Evolutionary conservation across 345 rosid species (phyloP), one percentile per base, ranked within the genome.

Genomic region (Euphorbia peplus): DNA sequence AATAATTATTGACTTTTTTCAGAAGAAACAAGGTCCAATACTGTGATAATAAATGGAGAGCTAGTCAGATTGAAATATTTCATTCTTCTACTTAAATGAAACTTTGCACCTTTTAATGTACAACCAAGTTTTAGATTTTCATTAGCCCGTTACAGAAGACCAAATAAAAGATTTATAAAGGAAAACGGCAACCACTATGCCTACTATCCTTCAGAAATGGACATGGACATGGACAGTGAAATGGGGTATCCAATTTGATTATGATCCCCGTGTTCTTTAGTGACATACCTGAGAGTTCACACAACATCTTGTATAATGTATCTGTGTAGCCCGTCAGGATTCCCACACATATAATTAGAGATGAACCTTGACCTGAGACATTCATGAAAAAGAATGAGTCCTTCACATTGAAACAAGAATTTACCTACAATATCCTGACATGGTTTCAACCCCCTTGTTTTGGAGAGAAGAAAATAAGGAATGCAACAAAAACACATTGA

Each of bases 281-380:
- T 52, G 58, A 72, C 66, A 73, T 81, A 88, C 97, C 98, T 70
- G 89, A 93, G 70, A 91, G 84, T 78, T 86, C 92, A 79, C 82
- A 79, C 66, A 89, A 81, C 98, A 93, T 88, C 84, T 93, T 93
- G 87, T 83, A 83, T 50, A 93, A 77, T 59, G 97, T 91, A 66
- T 93, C 98, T 7, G 88, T 88, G 83, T 91, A 93, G 56, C 98
- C 96, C 51, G 95, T 91, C 82, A 93, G 76, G 81, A 93, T 91
- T 70, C 98, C 98, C 81, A 89, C 87, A 52, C 98, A 93, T 57
- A 93, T 85, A 59, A 93, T 86, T 32, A 93, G 86, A 64, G 97
- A 88, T 24, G 98, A 87, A 26, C 98, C 97, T 78, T 87, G 97
- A 70, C 98, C 98, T 93, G 86, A 71, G 76, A 76, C 48, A 81